Evolutionary conservation across 495 filamentous ascomycete species (phyloP), one percentile per base, ranked within the genome.

Genomic region (Penicillium bialowiezense): DNA sequence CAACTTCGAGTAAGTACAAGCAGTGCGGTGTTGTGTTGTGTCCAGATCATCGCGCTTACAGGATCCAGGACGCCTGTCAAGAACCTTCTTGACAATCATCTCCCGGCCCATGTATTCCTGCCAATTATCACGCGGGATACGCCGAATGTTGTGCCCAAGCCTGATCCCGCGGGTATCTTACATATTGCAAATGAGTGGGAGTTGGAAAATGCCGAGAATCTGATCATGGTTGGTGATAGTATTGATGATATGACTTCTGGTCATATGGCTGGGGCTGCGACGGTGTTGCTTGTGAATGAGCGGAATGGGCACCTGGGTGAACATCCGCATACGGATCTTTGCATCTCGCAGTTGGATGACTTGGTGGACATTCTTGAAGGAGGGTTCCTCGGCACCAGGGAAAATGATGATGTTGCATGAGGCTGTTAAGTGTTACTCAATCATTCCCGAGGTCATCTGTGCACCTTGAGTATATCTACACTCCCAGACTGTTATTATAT

Each of bases 221-320:
- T 86, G 61, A 80, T 82, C 38, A 84, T 78, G 83, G 81, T 91
- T 10, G 92, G 92, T 6, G 92, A 98, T 60, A 90, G 85, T 44
- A 80, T 95, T 43, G 93, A 98, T 61, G 93, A 98, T 64, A 91
- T 98, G 81, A 90, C 87, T 17, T 88, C 93, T 6, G 93, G 93
- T 0, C 79, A 85, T 53, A 74, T 73, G 36, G 93, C 93, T 8
- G 92, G 92, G 3, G 88, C 91, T 7, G 90, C 89, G 19, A 97
- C 93, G 5, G 90, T 96, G 40, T 65, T 98, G 62, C 76, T 98
- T 34, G 75, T 86, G 10, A 95, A 93, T 63, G 84, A 90, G 37
- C 84, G 76, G 19, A 97, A 97, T 63, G 69, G 62, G 38, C 81
- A 88, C 54, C 63, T 97, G 38, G 81, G 78, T 19, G 73, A 81